Base-by-base conservation (phyloP, 208 protist species). In the Naegleria lovaniensis region DNA sequence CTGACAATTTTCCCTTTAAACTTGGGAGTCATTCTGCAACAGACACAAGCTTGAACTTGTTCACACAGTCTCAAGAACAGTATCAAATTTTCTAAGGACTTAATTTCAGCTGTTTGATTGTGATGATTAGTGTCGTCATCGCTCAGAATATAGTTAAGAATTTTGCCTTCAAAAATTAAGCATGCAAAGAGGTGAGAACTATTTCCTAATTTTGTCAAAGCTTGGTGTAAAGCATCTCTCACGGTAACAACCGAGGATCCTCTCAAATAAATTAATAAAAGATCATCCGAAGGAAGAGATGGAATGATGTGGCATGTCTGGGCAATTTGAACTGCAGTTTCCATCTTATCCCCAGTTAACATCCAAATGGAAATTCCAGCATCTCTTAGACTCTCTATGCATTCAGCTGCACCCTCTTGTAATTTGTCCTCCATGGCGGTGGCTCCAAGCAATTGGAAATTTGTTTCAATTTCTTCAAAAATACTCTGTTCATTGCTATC, bases 331-430 rank as follows among this genome's bases (percentile, higher is more conserved):
- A 98, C 96, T 7, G 98, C 98, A 25, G 98, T 99, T 92, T 99
- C 96, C 85, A 97, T 90, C 94, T 99, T 99, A 94, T 99, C 99
- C 48, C 99, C 99, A 38, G 99, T 99, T 59, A 99, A 92, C 97
- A 99, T 99, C 97, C 97, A 99, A 39, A 99, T 94, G 79, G 94
- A 95, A 29, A 99, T 96, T 79, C 94, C 94, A 33, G 97, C 97
- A 38, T 93, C 15, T 6, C 95, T 58, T 85, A 98, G 92, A 88
- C 93, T 92, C 48, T 91, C 76, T 25, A 99, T 96, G 33, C 97
- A 98, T 88, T 95, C 94, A 29, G 96, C 93, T 39, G 99, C 98
- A 79, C 93, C 93, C 5, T 97, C 95, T 94, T 99, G 99, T 48
- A 99, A 93, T 92, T 97, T 97, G 93, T 99, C 98, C 91, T 99